These are phyloP conservation scores for Pseudomassariella vexata DNA, from an alignment of 2,329 filamentous ascomycete species.

Conservation along the genomic window DNA sequence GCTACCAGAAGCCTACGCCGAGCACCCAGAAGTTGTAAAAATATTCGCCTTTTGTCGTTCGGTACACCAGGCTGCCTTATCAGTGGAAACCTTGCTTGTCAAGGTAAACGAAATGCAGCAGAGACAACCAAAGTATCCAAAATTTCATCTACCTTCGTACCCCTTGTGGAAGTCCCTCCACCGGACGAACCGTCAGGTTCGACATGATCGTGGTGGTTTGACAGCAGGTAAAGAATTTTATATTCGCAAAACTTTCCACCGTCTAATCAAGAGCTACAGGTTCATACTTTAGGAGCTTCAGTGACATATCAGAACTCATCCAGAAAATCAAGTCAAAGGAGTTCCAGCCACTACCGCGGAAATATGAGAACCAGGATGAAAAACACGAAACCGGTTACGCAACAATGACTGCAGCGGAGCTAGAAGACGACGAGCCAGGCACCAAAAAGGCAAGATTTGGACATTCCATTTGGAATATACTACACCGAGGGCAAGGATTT, in stretches of 20 bases:
- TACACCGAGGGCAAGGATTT: slow-evolving; percentile 51
- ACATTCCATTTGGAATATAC: slow-evolving; percentile 40
- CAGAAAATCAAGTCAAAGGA: slow-evolving; percentile 34
- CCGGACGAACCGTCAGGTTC: slow-evolving; percentile 49
- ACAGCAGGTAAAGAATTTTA: slow-evolving; percentile 39
- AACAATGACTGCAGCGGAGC: slow-evolving; percentile 31
- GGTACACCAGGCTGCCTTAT: slow-evolving; percentile 44
- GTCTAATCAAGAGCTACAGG: slow-evolving; percentile 10
- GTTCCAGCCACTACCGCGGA: slow-evolving; percentile 24
- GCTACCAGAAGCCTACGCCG: slow-evolving; percentile 37
- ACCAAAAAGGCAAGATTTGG: slow-evolving; percentile 21
- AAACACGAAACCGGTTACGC: slow-evolving; percentile 27
- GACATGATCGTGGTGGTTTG: slow-evolving; percentile 53
- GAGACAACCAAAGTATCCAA: slow-evolving; percentile 28
- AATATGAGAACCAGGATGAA: slow-evolving; percentile 15
- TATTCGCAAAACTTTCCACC: background rate
- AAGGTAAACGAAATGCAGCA: slow-evolving; percentile 44
- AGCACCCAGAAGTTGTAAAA: slow-evolving; percentile 43
- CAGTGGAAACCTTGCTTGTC: slow-evolving; percentile 38
- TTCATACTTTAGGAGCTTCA: slow-evolving; percentile 38
- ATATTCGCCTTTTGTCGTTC: slow-evolving; percentile 51
- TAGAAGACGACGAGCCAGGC: slow-evolving; percentile 26
- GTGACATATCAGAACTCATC: slow-evolving; percentile 35
- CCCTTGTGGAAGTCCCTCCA: slow-evolving; percentile 47
- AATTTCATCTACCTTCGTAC: slow-evolving; percentile 46